phyloP scores from a whole-genome alignment of 164 flowering plant genomes.

The Magnolia changhungtana region DNA sequence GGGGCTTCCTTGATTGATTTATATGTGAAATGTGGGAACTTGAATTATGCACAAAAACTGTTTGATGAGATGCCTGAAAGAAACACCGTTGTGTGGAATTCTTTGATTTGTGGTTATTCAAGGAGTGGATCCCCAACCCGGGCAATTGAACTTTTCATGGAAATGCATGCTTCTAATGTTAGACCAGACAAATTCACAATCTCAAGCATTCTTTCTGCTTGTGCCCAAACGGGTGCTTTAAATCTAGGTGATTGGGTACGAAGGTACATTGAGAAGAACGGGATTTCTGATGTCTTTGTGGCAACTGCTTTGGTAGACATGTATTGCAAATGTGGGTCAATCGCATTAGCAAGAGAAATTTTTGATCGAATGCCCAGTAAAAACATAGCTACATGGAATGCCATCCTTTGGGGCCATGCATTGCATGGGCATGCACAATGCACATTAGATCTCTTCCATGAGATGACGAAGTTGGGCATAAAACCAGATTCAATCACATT shows the following conservation, averaged over 20 bases:
- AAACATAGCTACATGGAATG: constrained; percentile 22
- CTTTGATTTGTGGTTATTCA: constrained; percentile 18
- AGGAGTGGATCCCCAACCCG: constrained; percentile 10
- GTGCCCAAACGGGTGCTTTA: constrained; percentile 23
- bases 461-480: constrained; percentile 16
- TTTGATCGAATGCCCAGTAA: constrained; percentile 7
- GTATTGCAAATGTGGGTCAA: constrained; percentile 25
- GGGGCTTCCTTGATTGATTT: constrained; percentile 1
- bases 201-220: constrained; percentile 17
- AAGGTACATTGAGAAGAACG: constrained; percentile 16
- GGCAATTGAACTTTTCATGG: constrained; percentile 10
- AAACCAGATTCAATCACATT: constrained; percentile 25
- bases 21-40: not conserved
- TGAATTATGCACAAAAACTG: not conserved
- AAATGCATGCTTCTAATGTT: constrained; percentile 15
- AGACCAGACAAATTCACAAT: constrained; percentile 14
- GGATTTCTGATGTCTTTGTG: constrained; percentile 17
- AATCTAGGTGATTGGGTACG: constrained; percentile 26
- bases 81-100: constrained; percentile 24
- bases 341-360: constrained; percentile 8
- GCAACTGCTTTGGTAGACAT: constrained; percentile 20
- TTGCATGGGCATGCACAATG: constrained; percentile 22
- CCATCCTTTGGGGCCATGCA: constrained; percentile 23
- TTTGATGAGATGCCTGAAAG: constrained; percentile 20
- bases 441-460: constrained; percentile 15